These are phyloP conservation scores for Tulasnella sp. DNA, from an alignment of 768 basidiomycete species.

Conservation along the genomic window DNA sequence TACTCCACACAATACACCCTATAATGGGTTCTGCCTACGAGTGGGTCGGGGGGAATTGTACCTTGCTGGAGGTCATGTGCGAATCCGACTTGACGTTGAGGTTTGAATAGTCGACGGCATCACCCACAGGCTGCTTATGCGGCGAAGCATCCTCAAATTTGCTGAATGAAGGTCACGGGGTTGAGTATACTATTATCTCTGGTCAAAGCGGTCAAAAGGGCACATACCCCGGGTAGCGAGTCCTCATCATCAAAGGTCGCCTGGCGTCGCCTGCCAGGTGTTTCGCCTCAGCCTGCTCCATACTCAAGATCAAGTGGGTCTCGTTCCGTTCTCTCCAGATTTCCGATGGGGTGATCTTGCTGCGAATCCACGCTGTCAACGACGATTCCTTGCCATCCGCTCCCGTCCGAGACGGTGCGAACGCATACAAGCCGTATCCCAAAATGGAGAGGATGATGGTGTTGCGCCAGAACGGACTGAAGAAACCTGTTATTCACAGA, in stretches of 20 bases:
- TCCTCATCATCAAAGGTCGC: constrained; percentile 52
- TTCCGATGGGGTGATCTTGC: constrained; percentile 52
- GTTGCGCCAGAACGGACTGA: constrained; percentile 63
- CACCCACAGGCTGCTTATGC: constrained; percentile 56
- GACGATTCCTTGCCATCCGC: constrained; percentile 50
- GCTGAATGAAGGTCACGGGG: constrained; percentile 38
- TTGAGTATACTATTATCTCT: not conserved
- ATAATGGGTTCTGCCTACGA: not conserved
- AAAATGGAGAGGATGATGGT: constrained; percentile 50
- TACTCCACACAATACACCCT: not conserved
- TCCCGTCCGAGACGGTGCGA: constrained; percentile 51
- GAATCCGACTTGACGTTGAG: constrained; percentile 21
- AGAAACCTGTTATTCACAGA: constrained; percentile 49
- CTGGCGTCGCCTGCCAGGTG: constrained; percentile 45
- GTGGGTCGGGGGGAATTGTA: not conserved
- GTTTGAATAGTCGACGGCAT: constrained; percentile 9
- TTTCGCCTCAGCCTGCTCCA: constrained; percentile 44
- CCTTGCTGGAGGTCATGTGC: constrained; percentile 2
- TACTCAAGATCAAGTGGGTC: constrained; percentile 50
- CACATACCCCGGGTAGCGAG: constrained; percentile 70
- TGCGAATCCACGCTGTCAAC: constrained; percentile 61
- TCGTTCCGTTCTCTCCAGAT: constrained; percentile 55
- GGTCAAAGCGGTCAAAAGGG: not conserved
- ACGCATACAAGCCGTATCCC: constrained; percentile 59
- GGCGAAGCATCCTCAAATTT: constrained; percentile 57